phyloP scores from a whole-genome alignment of 306 rosid species.

The Pyrus pyrifolia region DNA sequence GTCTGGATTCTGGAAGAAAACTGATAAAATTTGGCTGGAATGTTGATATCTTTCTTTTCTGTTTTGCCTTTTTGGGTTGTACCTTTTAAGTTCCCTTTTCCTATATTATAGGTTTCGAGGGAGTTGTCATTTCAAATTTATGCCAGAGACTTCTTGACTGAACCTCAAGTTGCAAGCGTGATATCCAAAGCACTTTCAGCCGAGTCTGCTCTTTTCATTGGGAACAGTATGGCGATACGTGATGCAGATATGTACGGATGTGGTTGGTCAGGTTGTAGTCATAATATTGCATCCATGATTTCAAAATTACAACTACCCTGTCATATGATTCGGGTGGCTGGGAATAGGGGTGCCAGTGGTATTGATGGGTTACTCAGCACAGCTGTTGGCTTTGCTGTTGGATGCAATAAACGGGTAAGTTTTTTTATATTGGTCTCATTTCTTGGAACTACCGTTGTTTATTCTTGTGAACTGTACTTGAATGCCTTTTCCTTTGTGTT shows the following conservation, averaged over 20 bases:
- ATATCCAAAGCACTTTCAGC: slow-evolving; percentile 59
- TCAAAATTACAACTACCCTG: slow-evolving; percentile 46
- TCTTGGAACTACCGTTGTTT: background rate
- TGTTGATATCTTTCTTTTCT: background rate
- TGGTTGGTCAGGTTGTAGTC: slow-evolving; percentile 46
- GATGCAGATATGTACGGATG: slow-evolving; percentile 80
- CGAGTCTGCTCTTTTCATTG: slow-evolving; percentile 78
- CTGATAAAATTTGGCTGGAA: background rate
- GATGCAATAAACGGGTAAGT: slow-evolving; percentile 73
- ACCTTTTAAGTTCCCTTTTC: background rate
- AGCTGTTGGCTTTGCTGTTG: slow-evolving; percentile 87
- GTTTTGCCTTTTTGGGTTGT: background rate
- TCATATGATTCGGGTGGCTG: slow-evolving; percentile 61
- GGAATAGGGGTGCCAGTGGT: slow-evolving; percentile 96
- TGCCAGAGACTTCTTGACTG: slow-evolving; percentile 61
- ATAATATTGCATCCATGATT: slow-evolving; percentile 31
- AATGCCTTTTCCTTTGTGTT: background rate
- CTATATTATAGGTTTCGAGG: slow-evolving; percentile 60
- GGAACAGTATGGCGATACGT: slow-evolving; percentile 96
- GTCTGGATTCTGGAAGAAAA: background rate
- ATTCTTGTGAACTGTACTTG: too few species aligned
- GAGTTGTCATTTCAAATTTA: slow-evolving; percentile 78
- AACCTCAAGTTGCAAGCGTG: slow-evolving; percentile 72
- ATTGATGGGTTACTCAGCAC: slow-evolving; percentile 95
- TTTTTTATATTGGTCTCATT: slow-evolving; percentile 2